Conservation (phyloP, 495 filamentous ascomycete genomes). For the Neurospora terricola region DNA sequence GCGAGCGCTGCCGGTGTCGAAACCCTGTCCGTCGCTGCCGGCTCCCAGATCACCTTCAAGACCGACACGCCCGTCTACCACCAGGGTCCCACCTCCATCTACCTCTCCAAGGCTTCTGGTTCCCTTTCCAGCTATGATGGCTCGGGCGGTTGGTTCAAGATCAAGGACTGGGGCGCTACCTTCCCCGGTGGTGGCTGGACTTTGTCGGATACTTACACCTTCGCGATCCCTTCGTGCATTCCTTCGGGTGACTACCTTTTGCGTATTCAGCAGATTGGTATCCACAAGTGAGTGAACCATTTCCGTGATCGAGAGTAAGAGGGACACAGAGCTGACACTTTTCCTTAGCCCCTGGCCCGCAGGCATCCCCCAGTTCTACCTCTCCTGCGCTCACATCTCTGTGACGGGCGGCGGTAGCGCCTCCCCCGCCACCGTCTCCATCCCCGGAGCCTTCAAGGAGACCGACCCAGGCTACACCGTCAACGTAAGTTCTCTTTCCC, state of each 20-base stretch:
- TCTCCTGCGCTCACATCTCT: conserved; percentile 50
- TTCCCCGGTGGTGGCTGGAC: conserved; percentile 28
- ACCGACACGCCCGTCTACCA: conserved; percentile 48
- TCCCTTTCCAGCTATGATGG: conserved; percentile 37
- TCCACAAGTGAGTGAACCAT: conserved; percentile 37
- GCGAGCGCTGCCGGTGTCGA: conserved; percentile 34
- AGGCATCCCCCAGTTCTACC: conserved; percentile 43
- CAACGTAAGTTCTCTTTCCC: conserved; percentile 15
- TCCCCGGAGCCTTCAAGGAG: conserved; percentile 45
- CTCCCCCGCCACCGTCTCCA: conserved; percentile 38
- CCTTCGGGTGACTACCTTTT: conserved; percentile 53
- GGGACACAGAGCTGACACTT: too few relatives aligned
- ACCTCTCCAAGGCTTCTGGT: conserved; percentile 44
- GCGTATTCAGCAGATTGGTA: conserved; percentile 50
- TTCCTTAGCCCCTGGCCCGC: conserved; percentile 34
- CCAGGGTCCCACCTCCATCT: conserved; percentile 42
- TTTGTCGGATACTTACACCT: conserved; percentile 32
- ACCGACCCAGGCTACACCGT: conserved; percentile 47
- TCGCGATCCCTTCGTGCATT: conserved; percentile 44
- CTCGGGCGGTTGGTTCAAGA: conserved; percentile 46
- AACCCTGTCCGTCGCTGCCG: conserved; percentile 38
- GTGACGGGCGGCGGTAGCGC: conserved; percentile 44
- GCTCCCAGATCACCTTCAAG: conserved; percentile 40
- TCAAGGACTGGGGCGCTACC: conserved; percentile 38
- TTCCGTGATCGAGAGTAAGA: not conserved